phyloP scores from a whole-genome alignment of 176 grass and related monocot genomes.

The Rhipidocladum racemiflorum region DNA sequence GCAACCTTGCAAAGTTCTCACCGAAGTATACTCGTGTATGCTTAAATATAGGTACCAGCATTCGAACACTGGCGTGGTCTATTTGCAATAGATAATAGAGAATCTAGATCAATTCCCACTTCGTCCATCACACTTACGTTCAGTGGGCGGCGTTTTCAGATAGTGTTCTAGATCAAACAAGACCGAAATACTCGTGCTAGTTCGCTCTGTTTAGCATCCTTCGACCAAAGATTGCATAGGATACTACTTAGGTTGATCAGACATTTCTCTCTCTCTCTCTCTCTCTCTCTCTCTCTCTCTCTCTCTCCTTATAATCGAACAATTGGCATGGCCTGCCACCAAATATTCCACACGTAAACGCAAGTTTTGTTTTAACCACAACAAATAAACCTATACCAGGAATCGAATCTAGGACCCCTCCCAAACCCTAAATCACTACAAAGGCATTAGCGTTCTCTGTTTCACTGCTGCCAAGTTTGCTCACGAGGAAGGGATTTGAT shows the following conservation, averaged over 20 bases:
- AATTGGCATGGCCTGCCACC: slow-evolving; percentile 9
- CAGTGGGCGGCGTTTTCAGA: background rate
- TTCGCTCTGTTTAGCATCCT: background rate
- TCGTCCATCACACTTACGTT: background rate
- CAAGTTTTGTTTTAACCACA: background rate
- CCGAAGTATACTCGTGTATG: no score
- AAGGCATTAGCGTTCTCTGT: background rate
- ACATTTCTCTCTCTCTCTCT: no score
- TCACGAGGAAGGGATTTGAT: no score
- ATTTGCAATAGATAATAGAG: background rate
- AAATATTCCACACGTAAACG: background rate
- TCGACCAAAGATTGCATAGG: background rate
- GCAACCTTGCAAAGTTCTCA: no score
- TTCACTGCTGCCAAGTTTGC: background rate
- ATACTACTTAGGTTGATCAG: background rate
- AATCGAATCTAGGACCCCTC: background rate
- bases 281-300: no score
- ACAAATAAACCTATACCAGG: background rate
- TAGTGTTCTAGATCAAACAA: background rate
- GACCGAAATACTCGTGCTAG: background rate
- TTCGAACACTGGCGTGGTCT: background rate
- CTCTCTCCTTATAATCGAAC: background rate
- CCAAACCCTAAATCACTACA: background rate
- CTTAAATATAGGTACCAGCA: no score
- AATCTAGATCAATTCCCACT: background rate